Base-by-base conservation (phyloP, 164 flowering plant species). In the Macadamia tetraphylla region DNA sequence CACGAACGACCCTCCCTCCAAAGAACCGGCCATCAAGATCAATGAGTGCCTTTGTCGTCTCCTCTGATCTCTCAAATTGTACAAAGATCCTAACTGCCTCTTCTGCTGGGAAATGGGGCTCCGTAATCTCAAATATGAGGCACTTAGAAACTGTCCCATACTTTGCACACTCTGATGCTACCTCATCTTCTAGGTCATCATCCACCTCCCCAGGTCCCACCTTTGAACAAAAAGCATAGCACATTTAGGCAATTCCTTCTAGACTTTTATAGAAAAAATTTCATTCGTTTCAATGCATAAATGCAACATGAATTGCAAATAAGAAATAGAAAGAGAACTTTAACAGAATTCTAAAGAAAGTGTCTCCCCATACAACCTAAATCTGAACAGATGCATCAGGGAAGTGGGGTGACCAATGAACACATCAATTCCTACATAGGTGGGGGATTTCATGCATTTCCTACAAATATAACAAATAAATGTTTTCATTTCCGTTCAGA, bases 171-270 rank as follows among this genome's bases (percentile, higher is more conserved):
- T 95, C 98, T 64, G 93, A 88, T 40, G 84, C 98, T 62, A 92
- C 94, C 81, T 95, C 99, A 1, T 88, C 98, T 78, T 95, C 99
- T 49, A 95, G 83, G 69, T 92, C 98, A 76, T 95, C 99, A 75
- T 92, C 99, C 40, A 95, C 98, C 79, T 92, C 98, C 42, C 99
- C 98, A 44, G 98, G 98, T 8, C 99, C 99, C 72, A 95, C 99
- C 98, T 95, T 71, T 63, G 75, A 68, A 56, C 3, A 52, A 3
- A 70, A 70, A 57, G 23, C 15, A 52, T 15, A 6, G n/a, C 31
- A 71, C 40, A 0, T n/a, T 62, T 2, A 46, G 51, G 9, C 51
- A 46, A 46, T 46, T 3, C 51, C 51, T 3, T 1, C 51, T 46
- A 46, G 40, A 35, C 5, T 2, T 35, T 35, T 35, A 35, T 5